phyloP scores from a whole-genome alignment of 2,329 filamentous ascomycete species.

The Claviceps spartinae region DNA sequence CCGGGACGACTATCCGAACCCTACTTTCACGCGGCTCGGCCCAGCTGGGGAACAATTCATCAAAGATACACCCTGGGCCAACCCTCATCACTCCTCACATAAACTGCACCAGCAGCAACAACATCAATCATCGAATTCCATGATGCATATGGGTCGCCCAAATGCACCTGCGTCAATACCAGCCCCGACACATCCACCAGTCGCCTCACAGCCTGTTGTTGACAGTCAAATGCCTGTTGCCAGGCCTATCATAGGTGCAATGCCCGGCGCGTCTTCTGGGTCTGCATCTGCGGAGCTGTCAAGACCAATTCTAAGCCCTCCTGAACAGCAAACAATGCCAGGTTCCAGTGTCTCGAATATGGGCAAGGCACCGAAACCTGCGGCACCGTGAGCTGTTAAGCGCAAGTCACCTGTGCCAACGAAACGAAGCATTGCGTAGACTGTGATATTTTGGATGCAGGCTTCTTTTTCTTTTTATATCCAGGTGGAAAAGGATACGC shows the following conservation, averaged over 20 bases:
- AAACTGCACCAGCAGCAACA: conserved; percentile 24
- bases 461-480: background rate
- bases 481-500: conserved; percentile 13
- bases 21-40: conserved; percentile 37
- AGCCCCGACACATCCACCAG: conserved; percentile 5
- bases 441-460: background rate
- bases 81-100: conserved; percentile 68
- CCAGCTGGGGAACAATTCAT: conserved; percentile 76
- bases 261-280: conserved; percentile 12
- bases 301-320: conserved; percentile 21
- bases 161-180: background rate
- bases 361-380: conserved; percentile 21
- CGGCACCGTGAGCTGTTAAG: conserved; percentile 16
- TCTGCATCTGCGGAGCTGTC: conserved; percentile 32
- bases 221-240: conserved; percentile 12
- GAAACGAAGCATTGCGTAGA: background rate
- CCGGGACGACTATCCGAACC: conserved; percentile 34
- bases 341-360: conserved; percentile 18
- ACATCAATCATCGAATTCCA: conserved; percentile 18
- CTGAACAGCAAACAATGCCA: conserved; percentile 20
- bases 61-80: conserved; percentile 84
- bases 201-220: conserved; percentile 13
- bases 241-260: conserved; percentile 14
- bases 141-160: conserved; percentile 7
- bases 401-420: conserved; percentile 1